Evolutionary conservation across 2,329 filamentous ascomycete genomes (phyloP), one percentile per base, ranked within the genome.

Genomic region (Colletotrichum tamarilloi): DNA sequence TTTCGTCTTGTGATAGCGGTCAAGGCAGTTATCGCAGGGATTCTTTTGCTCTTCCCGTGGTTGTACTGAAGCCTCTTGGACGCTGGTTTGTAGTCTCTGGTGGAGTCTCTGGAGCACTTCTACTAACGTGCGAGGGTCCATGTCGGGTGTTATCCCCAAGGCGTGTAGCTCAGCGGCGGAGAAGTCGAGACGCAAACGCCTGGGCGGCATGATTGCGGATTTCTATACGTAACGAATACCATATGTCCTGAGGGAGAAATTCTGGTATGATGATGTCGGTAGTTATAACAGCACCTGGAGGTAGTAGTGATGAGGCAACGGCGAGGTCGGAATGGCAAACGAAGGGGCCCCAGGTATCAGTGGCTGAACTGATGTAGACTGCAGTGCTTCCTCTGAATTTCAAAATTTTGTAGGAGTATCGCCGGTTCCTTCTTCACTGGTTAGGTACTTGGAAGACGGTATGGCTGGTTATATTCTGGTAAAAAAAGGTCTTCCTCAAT

Each of bases 11-110:
- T 84, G 81, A 16, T 28, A 66, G n/a, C 42, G 42, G 55, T 76
- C 75, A 5, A 73, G 68, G 73, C 82, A 84, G 75, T 83, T 83
- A 16, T 28, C 19, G 30, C 71, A 73, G 19, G 32, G 60, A 24
- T 46, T 26, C 57, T 53, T 35, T 38, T 42, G 63, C 19, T 30
- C 24, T 35, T 30, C 12, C 8, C 32, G 32, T 35, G 32, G 32
- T 11, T 35, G 11, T 35, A 35, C 32, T 35, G 32, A 35, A 8
- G 32, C 11, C 8, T 35, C 32, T 9, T 35, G 32, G 11, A 35
- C 32, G 32, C 32, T 35, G 32, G 11, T 35, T 12, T 35, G 32
- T 11, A 35, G 32, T 35, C 32, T n/a, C 42, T n/a, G 42, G 42
- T 35, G 32, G 32, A 35, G 32, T 35, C 32, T 22, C 42, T 22